These are phyloP conservation scores for Lathyrus aphaca DNA, from an alignment of 306 rosid genomes.

Conservation along the genomic window DNA sequence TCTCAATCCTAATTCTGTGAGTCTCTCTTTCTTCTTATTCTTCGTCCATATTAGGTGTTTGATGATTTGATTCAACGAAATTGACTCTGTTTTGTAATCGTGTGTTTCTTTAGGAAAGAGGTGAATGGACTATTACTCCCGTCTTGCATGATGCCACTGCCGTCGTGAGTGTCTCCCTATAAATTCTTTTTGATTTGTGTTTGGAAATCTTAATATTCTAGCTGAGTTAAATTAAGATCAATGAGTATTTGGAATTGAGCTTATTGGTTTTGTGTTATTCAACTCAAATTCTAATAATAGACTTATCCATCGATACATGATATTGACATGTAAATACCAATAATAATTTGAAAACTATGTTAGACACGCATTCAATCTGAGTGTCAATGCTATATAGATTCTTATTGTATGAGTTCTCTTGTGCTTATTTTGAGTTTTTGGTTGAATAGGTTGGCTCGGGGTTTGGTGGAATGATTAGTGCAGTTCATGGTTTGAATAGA, in stretches of 20 bases:
- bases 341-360: not conserved
- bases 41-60: constrained; percentile 9
- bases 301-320: too few species aligned
- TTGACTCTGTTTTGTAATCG: not conserved
- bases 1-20: constrained; percentile 59
- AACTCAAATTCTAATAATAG: not conserved
- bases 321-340: too few species aligned
- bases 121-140: constrained; percentile 81
- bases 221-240: not conserved
- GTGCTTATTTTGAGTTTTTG: constrained; percentile 26
- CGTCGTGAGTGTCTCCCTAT: constrained; percentile 58
- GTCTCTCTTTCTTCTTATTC: not conserved
- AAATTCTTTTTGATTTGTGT: not conserved
- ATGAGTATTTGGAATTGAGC: not conserved
- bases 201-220: not conserved
- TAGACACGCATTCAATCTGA: not conserved
- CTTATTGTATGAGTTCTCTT: constrained; percentile 3
- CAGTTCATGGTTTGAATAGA: constrained; percentile 72
- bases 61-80: constrained; percentile 33
- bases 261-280: not conserved
- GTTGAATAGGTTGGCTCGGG: constrained; percentile 78
- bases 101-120: constrained; percentile 53
- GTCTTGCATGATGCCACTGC: constrained; percentile 77
- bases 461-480: constrained; percentile 80
- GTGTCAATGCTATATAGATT: not conserved